Evolutionary conservation across 768 basidiomycete species (phyloP).

Genomic region (Pleurotus djamor): DNA sequence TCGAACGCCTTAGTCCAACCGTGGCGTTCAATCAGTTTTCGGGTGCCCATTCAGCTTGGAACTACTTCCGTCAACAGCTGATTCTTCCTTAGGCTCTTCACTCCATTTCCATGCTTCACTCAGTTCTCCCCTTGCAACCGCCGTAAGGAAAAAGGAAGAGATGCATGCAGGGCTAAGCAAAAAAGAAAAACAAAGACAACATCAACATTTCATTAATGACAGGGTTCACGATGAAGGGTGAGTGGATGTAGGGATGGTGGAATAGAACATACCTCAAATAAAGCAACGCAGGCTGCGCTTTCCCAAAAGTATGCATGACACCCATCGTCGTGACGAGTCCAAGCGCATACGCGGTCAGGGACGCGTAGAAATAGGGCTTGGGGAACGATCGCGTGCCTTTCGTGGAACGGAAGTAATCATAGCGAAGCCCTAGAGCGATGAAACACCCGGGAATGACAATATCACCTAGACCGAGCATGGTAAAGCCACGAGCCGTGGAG

Average conservation of each 20-base stretch:
- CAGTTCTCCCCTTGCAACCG: constrained; percentile 66
- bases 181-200: too few relatives aligned
- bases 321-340: constrained; percentile 77
- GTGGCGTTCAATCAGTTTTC: constrained; percentile 8
- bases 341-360: constrained; percentile 66
- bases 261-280: constrained; percentile 73
- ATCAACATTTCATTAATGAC: too few relatives aligned
- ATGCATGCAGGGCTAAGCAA: constrained; percentile 70
- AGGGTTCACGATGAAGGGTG: neutral
- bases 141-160: constrained; percentile 61
- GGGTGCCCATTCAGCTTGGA: neutral
- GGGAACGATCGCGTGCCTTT: constrained; percentile 32
- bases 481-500: constrained; percentile 55
- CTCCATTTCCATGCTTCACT: constrained; percentile 68
- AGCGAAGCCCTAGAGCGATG: constrained; percentile 83
- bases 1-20: constrained; percentile 14
- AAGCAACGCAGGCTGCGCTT: constrained; percentile 88
- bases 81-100: constrained; percentile 42
- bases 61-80: neutral
- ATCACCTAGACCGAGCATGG: constrained; percentile 93
- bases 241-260: neutral
- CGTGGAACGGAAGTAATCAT: constrained; percentile 61
- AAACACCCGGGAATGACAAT: constrained; percentile 69
- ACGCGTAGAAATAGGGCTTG: constrained; percentile 77
- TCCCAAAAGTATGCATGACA: constrained; percentile 77